Percentiles rank a stretch among this genome's conserved stretches.
Evolutionary conservation across 139 green algal species (phyloP).

Genomic region (Chloropicon primus): DNA sequence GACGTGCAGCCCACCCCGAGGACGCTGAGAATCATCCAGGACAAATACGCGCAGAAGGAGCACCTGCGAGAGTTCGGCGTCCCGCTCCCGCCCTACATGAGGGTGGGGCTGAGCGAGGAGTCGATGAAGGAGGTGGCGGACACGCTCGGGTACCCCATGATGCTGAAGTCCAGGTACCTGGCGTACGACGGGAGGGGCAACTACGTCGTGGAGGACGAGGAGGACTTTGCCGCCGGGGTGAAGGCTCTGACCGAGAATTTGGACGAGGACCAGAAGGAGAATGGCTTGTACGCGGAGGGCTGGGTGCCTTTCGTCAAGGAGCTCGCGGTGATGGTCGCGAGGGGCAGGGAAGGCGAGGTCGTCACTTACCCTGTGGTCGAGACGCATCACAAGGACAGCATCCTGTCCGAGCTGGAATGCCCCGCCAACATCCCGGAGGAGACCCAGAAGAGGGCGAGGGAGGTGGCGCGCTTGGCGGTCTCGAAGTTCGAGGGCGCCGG

Average conservation of each 20-base stretch:
- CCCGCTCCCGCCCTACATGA: conserved; percentile 56
- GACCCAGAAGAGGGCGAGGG: conserved; percentile 16
- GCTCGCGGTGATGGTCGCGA: conserved; percentile 51
- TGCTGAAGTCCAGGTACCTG: conserved; percentile 84
- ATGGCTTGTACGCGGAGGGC: conserved; percentile 84
- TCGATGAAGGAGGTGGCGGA: conserved; percentile 20
- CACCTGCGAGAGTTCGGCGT: conserved; percentile 65
- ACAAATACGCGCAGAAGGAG: conserved; percentile 92
- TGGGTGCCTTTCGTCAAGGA: conserved; percentile 80
- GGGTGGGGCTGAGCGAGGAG: conserved; percentile 34
- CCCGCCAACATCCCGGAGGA: conserved; percentile 49
- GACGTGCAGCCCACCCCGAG: conserved; percentile 64
- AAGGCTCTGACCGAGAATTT: neutral
- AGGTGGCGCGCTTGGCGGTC: conserved; percentile 60
- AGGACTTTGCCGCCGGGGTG: neutral
- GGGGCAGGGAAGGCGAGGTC: conserved; percentile 30
- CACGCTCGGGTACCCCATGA: conserved; percentile 81
- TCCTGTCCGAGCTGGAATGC: conserved; percentile 79
- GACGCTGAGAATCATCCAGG: conserved; percentile 49
- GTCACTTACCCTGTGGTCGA: conserved; percentile 78
- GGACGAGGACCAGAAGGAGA: conserved; percentile 1
- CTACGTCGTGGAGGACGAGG: neutral
- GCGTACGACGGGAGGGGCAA: conserved; percentile 65
- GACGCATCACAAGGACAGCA: conserved; percentile 87
- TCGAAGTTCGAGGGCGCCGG: conserved; percentile 60